A percentile compares a stretch with the other conserved stretches of the same genome.
These are phyloP conservation scores for Scheffersomyces stambukii DNA, from an alignment of 1,139 yeast genomes.

Conservation along the genomic window DNA sequence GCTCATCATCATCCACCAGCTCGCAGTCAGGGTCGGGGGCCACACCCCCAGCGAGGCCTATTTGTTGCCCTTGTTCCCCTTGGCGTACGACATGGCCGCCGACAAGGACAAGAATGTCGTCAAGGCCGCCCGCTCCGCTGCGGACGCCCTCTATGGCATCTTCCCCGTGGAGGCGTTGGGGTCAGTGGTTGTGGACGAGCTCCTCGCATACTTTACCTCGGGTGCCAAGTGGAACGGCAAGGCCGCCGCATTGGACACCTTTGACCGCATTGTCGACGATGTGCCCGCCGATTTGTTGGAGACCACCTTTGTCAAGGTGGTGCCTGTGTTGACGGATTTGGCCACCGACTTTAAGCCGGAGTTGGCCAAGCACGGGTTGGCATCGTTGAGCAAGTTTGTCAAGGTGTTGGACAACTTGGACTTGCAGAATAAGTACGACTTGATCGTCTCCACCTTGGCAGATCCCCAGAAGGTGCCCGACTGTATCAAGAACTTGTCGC, in stretches of 20 bases:
- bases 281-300: constrained; percentile 86
- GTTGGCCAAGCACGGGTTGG: constrained; percentile 79
- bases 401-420: constrained; percentile 88
- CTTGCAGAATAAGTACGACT: constrained; percentile 77
- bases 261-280: constrained; percentile 73
- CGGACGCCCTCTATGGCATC: constrained; percentile 62
- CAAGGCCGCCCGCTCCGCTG: constrained; percentile 72
- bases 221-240: constrained; percentile 96
- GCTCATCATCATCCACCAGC: constrained; percentile 60
- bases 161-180: constrained; percentile 81
- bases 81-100: constrained; percentile 61
- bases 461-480: constrained; percentile 86
- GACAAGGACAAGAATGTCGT: constrained; percentile 87
- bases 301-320: constrained; percentile 67
- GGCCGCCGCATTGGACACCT: constrained; percentile 66
- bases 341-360: constrained; percentile 97
- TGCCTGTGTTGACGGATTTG: constrained; percentile 83
- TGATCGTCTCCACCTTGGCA: constrained; percentile 83
- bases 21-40: constrained; percentile 64
- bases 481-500: constrained; percentile 83
- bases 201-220: constrained; percentile 62
- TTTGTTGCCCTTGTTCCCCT: constrained; percentile 52
- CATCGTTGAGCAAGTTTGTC: constrained; percentile 67
- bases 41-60: constrained; percentile 73
- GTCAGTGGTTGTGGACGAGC: constrained; percentile 57